Percentiles rank a stretch among this genome's conserved stretches.
Evolutionary conservation across 2,329 filamentous ascomycete genomes (phyloP).

Genomic region (Septoria linicola): DNA sequence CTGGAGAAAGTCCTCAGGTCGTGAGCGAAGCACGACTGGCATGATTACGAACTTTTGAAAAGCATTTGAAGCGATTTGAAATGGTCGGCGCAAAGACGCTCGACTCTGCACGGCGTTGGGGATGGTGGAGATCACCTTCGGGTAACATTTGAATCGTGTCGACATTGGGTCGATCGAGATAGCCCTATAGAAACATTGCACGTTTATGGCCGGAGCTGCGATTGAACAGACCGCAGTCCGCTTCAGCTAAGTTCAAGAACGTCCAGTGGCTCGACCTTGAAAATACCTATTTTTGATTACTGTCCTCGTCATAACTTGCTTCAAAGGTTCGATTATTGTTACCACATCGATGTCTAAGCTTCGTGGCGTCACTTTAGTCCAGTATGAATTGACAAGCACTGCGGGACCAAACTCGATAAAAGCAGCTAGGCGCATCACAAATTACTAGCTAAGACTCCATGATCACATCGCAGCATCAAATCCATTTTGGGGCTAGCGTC

Average conservation of each 20-base stretch:
- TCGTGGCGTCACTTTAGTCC: not conserved
- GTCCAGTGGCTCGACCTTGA: not conserved
- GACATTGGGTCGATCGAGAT: not conserved
- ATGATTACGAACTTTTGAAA: not conserved
- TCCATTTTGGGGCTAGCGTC: no score
- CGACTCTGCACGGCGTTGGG: slow-evolving; percentile 18
- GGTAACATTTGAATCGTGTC: not conserved
- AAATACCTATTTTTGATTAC: not conserved
- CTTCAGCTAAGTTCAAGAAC: no score
- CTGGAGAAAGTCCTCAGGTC: slow-evolving; percentile 38
- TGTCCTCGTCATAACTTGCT: not conserved
- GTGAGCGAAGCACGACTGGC: slow-evolving; percentile 16
- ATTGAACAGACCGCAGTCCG: no score
- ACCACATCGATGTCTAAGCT: not conserved
- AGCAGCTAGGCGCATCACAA: no score
- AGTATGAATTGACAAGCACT: not conserved
- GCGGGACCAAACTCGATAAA: no score
- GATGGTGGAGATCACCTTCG: not conserved
- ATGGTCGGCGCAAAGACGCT: slow-evolving; percentile 4
- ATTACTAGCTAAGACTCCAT: no score
- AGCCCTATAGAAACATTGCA: no score
- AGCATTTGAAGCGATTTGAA: slow-evolving; percentile 11
- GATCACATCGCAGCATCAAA: no score
- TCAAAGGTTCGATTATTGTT: no score
- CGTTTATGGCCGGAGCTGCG: no score